Percentiles rank a stretch among this genome's conserved stretches.
phyloP scores from a whole-genome alignment of 2,329 filamentous ascomycete species.

The Venturia carpophila region DNA sequence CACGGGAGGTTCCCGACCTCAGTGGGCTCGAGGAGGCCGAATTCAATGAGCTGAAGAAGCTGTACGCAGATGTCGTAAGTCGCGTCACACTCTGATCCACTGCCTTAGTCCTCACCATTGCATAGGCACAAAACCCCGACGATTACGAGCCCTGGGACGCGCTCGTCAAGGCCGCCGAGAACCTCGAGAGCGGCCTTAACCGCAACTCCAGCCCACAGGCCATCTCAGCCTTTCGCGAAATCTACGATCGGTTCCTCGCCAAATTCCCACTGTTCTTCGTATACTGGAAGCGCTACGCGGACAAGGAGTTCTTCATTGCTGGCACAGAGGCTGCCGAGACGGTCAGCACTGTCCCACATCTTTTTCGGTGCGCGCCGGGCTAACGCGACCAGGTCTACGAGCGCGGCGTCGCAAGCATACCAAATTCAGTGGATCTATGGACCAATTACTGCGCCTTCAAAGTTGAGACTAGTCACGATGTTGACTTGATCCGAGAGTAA shows the following conservation, averaged over 20 bases:
- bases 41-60: constrained; percentile 71
- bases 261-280: constrained; percentile 95
- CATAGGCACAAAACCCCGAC: constrained; percentile 63
- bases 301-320: constrained; percentile 92
- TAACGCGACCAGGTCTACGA: constrained; percentile 68
- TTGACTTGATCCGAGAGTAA: constrained; percentile 99
- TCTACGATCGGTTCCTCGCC: constrained; percentile 85
- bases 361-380: constrained; percentile 20
- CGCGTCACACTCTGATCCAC: constrained; percentile 21
- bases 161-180: constrained; percentile 72
- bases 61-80: constrained; percentile 70
- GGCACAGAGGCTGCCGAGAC: constrained; percentile 96
- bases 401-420: constrained; percentile 85
- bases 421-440: constrained; percentile 93
- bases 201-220: constrained; percentile 94
- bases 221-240: constrained; percentile 75
- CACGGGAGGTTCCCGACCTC: constrained; percentile 15
- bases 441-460: constrained; percentile 97
- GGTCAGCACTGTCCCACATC: constrained; percentile 46
- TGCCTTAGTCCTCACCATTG: constrained; percentile 2
- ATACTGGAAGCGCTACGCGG: constrained; percentile 99
- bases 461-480: constrained; percentile 91
- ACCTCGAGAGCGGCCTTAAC: constrained; percentile 85
- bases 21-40: constrained; percentile 54
- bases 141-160: constrained; percentile 95